phyloP scores from a whole-genome alignment of 352 stramenopile genomes.

The Phytophthora sp. region DNA sequence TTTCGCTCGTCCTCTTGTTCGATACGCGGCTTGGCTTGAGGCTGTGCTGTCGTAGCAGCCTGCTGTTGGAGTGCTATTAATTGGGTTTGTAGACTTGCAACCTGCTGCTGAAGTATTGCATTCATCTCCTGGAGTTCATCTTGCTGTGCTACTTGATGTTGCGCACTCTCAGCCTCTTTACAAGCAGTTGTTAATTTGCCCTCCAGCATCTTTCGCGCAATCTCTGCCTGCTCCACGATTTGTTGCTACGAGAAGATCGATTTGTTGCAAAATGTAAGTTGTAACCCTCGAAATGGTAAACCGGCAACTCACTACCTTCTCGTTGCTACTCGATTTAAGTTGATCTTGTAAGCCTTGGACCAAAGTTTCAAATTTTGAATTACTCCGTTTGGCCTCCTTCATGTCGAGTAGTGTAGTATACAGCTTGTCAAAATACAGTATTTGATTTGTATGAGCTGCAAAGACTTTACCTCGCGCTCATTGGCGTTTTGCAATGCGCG shows the following conservation, averaged over 20 bases:
- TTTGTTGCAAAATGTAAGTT: neutral
- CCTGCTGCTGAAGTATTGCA: conserved; percentile 30
- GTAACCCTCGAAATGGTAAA: neutral
- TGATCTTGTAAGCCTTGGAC: conserved; percentile 9
- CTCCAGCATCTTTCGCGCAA: conserved; percentile 37
- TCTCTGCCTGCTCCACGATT: conserved; percentile 32
- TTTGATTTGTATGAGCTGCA: neutral
- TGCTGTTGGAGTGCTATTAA: conserved; percentile 16
- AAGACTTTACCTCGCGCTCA: conserved; percentile 44
- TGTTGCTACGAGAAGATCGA: conserved; percentile 27
- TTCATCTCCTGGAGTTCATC: conserved; percentile 19
- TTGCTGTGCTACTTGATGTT: conserved; percentile 18
- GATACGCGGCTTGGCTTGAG: conserved; percentile 12
- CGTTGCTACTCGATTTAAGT: conserved; percentile 15
- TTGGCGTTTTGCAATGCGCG: conserved; percentile 39
- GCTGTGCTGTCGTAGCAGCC: neutral
- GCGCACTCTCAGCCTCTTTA: conserved; percentile 17
- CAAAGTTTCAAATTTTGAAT: conserved; percentile 20
- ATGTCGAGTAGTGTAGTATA: neutral
- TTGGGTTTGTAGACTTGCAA: conserved; percentile 37
- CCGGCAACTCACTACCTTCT: conserved; percentile 19
- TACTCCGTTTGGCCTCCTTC: conserved; percentile 22
- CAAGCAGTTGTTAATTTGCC: conserved; percentile 11
- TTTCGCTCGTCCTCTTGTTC: conserved; percentile 2
- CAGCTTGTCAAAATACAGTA: neutral